A percentile compares a stretch with the other conserved stretches of the same genome.
Evolutionary conservation across 129 eudicot species (phyloP).

Genomic region (Arctium minus): DNA sequence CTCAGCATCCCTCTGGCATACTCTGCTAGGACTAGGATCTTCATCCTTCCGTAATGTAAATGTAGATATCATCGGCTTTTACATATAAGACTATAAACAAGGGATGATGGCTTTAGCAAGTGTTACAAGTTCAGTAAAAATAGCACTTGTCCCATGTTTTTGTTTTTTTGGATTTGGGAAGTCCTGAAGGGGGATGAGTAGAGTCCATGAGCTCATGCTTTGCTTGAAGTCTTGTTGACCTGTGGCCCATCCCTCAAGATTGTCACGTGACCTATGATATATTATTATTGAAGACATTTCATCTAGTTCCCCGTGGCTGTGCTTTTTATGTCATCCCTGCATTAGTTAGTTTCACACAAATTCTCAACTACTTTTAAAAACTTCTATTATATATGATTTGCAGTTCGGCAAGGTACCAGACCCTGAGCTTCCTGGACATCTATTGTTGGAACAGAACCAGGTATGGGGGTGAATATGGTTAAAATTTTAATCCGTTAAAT

Average conservation of each 20-base stretch:
- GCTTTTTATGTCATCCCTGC: not conserved
- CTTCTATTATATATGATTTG: constrained; percentile 19
- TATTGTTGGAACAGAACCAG: constrained; percentile 91
- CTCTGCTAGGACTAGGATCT: not conserved
- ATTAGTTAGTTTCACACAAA: not conserved
- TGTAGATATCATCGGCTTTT: too few relatives aligned
- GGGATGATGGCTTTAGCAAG: not conserved
- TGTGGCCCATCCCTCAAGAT: not conserved
- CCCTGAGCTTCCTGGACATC: constrained; percentile 92
- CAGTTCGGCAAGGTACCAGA: constrained; percentile 82
- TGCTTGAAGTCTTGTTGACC: too few relatives aligned
- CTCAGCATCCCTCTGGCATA: not conserved
- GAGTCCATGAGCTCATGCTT: too few relatives aligned
- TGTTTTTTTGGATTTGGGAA: too few relatives aligned
- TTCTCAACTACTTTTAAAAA: not conserved
- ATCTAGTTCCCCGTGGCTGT: not conserved
- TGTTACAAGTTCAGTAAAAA: not conserved
- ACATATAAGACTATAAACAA: too few relatives aligned
- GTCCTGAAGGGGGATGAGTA: too few relatives aligned
- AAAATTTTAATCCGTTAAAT: not conserved
- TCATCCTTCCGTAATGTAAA: too few relatives aligned
- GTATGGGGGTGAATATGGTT: constrained; percentile 26
- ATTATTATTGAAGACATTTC: not conserved
- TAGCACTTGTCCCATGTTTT: too few relatives aligned
- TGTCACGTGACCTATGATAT: not conserved